Evolutionary conservation across 1,284 basidiomycete genomes (phyloP), one percentile per base, ranked within the genome.

Genomic region (Irpex sp.): DNA sequence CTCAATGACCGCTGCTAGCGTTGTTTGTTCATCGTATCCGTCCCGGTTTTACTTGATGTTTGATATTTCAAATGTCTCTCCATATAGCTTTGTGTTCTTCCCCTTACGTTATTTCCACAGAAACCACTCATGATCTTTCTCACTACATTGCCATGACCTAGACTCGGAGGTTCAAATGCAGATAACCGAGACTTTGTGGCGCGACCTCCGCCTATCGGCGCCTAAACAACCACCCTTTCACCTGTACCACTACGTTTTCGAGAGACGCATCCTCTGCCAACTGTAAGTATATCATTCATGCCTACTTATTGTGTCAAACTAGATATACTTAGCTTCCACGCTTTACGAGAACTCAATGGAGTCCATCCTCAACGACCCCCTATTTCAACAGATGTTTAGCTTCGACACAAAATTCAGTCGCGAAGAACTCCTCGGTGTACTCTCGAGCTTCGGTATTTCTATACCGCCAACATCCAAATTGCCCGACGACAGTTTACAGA

Each of bases 391-490:
- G 19, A 60, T 26, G 31, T 21, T 38, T 60, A 13, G 19, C 26
- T 36, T 36, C 17, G 37, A 57, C 21, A n/a, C 21, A 15, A 51
- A 51, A 15, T 34, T 57, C 44, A 60, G 13, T 11, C 19, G 58
- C 15, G 15, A 21, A 51, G 58, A 60, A 34, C 21, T 31, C 58
- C 58, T 60, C 6, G 48, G 21, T 13, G 58, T 38, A 8, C 36
- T 60, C 11, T 34, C 19, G 9, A 52, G 26, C 13, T 54, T 61
- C 26, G 51, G 37, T 55, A 47, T 61, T 31, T 54, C 59, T 26
- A 61, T 76, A 1, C 74, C 73, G 0, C 59, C 65, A 8, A 63
- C 64, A 31, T 73, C 72, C 3, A 73, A 71, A 36, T 68, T 75
- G 26, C 57, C 69, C 2, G 71, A 72, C 59, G 67, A 69, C 2